These are phyloP conservation scores for Elongisporangium anandrum DNA, from an alignment of 352 stramenopile species.

Conservation along the genomic window DNA sequence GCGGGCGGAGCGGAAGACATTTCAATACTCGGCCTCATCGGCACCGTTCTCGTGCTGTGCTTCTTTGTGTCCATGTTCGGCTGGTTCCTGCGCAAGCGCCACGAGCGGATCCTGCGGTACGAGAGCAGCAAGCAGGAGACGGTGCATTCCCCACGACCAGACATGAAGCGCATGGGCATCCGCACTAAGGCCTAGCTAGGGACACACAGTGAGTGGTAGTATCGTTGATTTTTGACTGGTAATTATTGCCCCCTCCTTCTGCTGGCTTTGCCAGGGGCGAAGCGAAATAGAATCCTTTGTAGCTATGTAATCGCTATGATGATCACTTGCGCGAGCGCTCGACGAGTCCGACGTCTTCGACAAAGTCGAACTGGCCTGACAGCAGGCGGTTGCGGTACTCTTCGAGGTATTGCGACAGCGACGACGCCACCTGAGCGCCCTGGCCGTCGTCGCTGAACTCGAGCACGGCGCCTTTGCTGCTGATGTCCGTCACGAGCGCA, in stretches of 20 bases:
- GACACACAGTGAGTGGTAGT: not conserved
- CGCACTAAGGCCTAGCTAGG: constrained; percentile 33
- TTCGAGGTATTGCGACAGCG: constrained; percentile 72
- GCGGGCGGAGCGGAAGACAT: constrained; percentile 60
- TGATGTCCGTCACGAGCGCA: constrained; percentile 52
- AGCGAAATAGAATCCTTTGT: not conserved
- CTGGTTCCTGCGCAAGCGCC: constrained; percentile 48
- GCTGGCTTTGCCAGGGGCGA: not conserved
- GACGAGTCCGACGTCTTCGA: constrained; percentile 79
- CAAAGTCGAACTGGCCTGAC: constrained; percentile 75
- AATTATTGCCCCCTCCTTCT: not conserved
- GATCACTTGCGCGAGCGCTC: constrained; percentile 63
- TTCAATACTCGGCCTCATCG: constrained; percentile 52
- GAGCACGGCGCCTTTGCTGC: constrained; percentile 53
- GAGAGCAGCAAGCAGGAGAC: constrained; percentile 7
- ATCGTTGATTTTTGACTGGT: constrained; percentile 10
- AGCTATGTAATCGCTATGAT: not conserved
- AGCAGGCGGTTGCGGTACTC: constrained; percentile 79
- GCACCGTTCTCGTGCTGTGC: constrained; percentile 52
- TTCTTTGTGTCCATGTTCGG: constrained; percentile 57
- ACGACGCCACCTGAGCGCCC: constrained; percentile 35
- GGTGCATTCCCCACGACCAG: constrained; percentile 14
- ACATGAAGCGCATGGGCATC: constrained; percentile 75
- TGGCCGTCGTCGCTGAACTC: constrained; percentile 66
- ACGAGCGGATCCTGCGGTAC: constrained; percentile 40